Percentiles rank a stretch among this genome's conserved stretches.
Evolutionary conservation across 768 basidiomycete species (phyloP).

Genomic region (Leccinum longicurvipes): DNA sequence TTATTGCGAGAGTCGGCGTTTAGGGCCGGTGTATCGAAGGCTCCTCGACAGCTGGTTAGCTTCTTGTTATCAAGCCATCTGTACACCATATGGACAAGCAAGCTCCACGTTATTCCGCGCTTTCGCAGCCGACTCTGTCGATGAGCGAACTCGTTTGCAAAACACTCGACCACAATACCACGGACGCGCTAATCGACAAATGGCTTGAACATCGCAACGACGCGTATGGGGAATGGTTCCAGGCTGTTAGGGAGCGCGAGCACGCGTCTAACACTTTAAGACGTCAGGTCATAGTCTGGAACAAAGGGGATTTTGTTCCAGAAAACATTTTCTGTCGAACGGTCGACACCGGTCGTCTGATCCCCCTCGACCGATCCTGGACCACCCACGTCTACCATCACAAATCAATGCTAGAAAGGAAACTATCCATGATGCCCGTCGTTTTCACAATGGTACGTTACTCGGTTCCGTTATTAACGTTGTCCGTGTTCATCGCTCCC

Average conservation of each 20-base stretch:
- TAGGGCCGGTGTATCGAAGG: constrained; percentile 24
- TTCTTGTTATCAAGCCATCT: constrained; percentile 14
- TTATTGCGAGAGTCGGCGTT: constrained; percentile 12
- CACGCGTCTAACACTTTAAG: constrained; percentile 51
- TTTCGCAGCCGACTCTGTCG: constrained; percentile 60
- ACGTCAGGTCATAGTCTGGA: constrained; percentile 49
- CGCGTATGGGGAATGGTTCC: constrained; percentile 76
- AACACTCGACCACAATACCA: constrained; percentile 71
- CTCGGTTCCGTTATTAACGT: background rate
- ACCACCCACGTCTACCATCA: constrained; percentile 80
- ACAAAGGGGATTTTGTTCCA: constrained; percentile 72
- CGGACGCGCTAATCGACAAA: constrained; percentile 77
- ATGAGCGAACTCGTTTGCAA: constrained; percentile 81
- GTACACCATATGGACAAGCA: constrained; percentile 18
- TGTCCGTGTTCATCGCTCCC: constrained; percentile 1
- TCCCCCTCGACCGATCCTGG: constrained; percentile 80
- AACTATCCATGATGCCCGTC: constrained; percentile 74
- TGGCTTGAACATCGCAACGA: constrained; percentile 80
- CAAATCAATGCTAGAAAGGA: constrained; percentile 68
- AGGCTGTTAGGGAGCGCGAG: constrained; percentile 62
- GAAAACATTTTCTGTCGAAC: constrained; percentile 80
- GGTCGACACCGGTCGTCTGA: constrained; percentile 72
- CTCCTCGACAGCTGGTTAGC: background rate
- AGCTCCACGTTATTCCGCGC: constrained; percentile 52
- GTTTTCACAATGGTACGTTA: constrained; percentile 71